phyloP scores from a whole-genome alignment of 2,329 filamentous ascomycete species.

The Aspergillus terreus region DNA sequence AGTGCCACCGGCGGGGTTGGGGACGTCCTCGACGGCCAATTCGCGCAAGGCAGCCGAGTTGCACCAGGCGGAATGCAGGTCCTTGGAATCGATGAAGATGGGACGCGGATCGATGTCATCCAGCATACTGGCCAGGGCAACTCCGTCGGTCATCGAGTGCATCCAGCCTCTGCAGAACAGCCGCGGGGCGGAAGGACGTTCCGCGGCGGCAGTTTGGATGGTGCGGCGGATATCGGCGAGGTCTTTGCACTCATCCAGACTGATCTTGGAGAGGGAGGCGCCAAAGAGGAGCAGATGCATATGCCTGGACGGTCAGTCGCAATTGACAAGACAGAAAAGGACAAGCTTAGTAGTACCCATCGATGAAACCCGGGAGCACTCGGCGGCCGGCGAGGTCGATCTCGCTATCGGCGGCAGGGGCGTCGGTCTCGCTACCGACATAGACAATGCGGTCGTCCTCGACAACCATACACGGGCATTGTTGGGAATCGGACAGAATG shows the following conservation, averaged over 20 bases:
- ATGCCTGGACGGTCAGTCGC: slow-evolving; percentile 15
- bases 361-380: slow-evolving; percentile 47
- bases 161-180: slow-evolving; percentile 49
- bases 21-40: slow-evolving; percentile 37
- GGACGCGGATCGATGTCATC: slow-evolving; percentile 47
- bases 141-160: slow-evolving; percentile 43
- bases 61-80: slow-evolving; percentile 50
- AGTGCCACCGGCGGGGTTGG: slow-evolving; percentile 43
- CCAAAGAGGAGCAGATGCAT: slow-evolving; percentile 46
- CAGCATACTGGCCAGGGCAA: slow-evolving; percentile 41
- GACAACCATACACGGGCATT: slow-evolving; percentile 30
- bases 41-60: slow-evolving; percentile 46
- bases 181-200: slow-evolving; percentile 36
- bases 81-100: slow-evolving; percentile 48
- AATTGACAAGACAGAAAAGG: background rate
- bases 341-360: slow-evolving; percentile 33
- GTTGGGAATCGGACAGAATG: slow-evolving; percentile 6
- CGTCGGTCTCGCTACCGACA: slow-evolving; percentile 33
- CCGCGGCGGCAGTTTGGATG: slow-evolving; percentile 36
- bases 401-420: slow-evolving; percentile 14
- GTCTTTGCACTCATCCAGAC: slow-evolving; percentile 38
- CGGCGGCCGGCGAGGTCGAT: slow-evolving; percentile 35
- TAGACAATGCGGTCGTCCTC: slow-evolving; percentile 38
- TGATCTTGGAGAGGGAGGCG: slow-evolving; percentile 43
- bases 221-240: slow-evolving; percentile 41